phyloP scores from a whole-genome alignment of 2,329 filamentous ascomycete species.

The Neopestalotiopsis clavispora region DNA sequence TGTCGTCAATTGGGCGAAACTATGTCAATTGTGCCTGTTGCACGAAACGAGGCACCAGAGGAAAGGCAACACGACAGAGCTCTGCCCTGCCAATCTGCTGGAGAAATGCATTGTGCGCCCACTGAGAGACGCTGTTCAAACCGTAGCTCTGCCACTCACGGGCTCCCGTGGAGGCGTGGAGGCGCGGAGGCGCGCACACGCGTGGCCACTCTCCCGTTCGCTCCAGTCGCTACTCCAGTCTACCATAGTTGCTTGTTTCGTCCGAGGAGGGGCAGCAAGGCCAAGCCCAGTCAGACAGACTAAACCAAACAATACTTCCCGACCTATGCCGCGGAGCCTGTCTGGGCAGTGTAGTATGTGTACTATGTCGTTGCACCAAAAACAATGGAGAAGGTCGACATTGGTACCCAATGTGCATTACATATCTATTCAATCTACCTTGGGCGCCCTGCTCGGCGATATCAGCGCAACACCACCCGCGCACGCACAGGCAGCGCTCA shows the following conservation, averaged over 20 bases:
- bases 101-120: not conserved
- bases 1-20: conserved; percentile 7
- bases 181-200: not conserved
- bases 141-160: not conserved
- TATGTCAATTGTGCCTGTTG: not conserved
- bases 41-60: conserved; percentile 17
- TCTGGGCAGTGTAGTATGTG: not conserved
- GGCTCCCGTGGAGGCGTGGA: not conserved
- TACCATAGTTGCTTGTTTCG: not conserved
- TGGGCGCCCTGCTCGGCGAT: conserved; percentile 7
- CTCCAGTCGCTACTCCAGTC: no score
- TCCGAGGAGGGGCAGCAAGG: not conserved
- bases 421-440: not conserved
- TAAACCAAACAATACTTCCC: not conserved
- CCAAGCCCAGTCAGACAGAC: conserved; percentile 7
- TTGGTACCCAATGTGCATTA: conserved; percentile 15
- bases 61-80: conserved; percentile 13
- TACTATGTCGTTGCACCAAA: not conserved
- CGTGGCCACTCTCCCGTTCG: not conserved
- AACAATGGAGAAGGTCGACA: conserved; percentile 1
- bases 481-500: conserved; percentile 23
- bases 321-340: not conserved
- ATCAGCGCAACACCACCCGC: not conserved
- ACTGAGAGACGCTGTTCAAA: not conserved
- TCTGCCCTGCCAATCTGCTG: not conserved